A percentile compares a stretch with the other conserved stretches of the same genome.
These are phyloP conservation scores for Diaporthe nobilis DNA, from an alignment of 2,329 filamentous ascomycete species.

Conservation along the genomic window DNA sequence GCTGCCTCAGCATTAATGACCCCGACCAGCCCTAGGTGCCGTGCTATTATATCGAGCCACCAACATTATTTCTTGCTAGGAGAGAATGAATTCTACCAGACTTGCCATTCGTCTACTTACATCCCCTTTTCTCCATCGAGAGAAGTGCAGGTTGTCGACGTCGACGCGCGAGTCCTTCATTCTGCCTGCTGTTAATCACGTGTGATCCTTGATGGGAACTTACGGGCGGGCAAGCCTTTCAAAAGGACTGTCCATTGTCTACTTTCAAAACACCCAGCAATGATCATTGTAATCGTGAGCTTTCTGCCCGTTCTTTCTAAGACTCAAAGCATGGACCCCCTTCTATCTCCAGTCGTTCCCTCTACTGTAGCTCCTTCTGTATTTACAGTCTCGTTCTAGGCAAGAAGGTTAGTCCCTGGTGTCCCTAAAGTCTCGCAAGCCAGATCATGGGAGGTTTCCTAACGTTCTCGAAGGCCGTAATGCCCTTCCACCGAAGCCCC, in stretches of 20 bases:
- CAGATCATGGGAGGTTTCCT: not conserved
- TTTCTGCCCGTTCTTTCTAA: not conserved
- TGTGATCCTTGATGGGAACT: too few relatives aligned
- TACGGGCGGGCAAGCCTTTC: not conserved
- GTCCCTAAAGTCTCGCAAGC: not conserved
- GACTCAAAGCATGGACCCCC: not conserved
- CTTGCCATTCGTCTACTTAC: not conserved
- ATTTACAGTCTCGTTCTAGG: slow-evolving; percentile 9
- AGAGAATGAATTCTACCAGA: not conserved
- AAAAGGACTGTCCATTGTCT: not conserved
- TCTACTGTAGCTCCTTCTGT: too few relatives aligned
- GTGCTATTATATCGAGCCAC: not conserved
- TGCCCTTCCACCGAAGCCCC: slow-evolving; percentile 64
- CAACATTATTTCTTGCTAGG: not conserved
- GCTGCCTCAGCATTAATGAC: not conserved
- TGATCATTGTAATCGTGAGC: too few relatives aligned
- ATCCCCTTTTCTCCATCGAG: not conserved
- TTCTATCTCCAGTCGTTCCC: not conserved
- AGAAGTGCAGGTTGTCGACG: not conserved
- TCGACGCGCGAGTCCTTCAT: not conserved
- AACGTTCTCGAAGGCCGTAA: slow-evolving; percentile 34
- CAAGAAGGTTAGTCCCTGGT: not conserved
- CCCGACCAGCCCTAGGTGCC: not conserved
- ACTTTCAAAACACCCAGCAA: too few relatives aligned
- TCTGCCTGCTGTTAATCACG: too few relatives aligned